phyloP scores from a whole-genome alignment of 2,329 filamentous ascomycete species.

The Neocucurbitaria cava region DNA sequence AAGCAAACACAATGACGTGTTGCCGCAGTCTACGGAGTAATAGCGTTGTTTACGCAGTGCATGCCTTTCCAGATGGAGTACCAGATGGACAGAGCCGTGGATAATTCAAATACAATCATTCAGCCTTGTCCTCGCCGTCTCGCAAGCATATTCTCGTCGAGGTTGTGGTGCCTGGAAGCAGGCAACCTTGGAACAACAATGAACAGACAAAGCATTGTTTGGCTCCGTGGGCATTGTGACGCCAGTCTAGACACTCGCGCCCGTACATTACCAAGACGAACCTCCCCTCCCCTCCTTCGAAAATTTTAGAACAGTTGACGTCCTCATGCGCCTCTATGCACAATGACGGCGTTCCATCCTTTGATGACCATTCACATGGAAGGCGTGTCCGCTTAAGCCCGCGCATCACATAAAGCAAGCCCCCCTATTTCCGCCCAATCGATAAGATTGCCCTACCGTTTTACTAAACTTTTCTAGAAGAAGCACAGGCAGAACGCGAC shows the following conservation, averaged over 20 bases:
- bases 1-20: conserved; percentile 19
- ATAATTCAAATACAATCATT: conserved; percentile 18
- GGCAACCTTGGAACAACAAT: neutral
- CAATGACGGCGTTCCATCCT: conserved; percentile 32
- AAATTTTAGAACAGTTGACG: conserved; percentile 14
- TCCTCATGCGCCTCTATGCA: conserved; percentile 31
- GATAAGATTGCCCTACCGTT: conserved; percentile 18
- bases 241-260: neutral
- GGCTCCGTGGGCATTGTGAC: conserved; percentile 1
- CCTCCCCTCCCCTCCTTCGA: conserved; percentile 1
- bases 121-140: conserved; percentile 8
- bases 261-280: neutral
- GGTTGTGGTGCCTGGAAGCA: neutral
- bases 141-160: neutral
- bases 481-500: conserved; percentile 3
- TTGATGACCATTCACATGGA: conserved; percentile 22
- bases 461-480: conserved; percentile 27
- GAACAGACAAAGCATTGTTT: conserved; percentile 10
- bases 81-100: conserved; percentile 23
- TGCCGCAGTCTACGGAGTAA: conserved; percentile 8
- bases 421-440: conserved; percentile 27
- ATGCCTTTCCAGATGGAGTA: conserved; percentile 8
- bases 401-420: conserved; percentile 23
- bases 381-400: conserved; percentile 35
- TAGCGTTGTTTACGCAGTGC: conserved; percentile 4